Conservation (phyloP, 2,329 filamentous ascomycete genomes). For the Xylaria sp. region DNA sequence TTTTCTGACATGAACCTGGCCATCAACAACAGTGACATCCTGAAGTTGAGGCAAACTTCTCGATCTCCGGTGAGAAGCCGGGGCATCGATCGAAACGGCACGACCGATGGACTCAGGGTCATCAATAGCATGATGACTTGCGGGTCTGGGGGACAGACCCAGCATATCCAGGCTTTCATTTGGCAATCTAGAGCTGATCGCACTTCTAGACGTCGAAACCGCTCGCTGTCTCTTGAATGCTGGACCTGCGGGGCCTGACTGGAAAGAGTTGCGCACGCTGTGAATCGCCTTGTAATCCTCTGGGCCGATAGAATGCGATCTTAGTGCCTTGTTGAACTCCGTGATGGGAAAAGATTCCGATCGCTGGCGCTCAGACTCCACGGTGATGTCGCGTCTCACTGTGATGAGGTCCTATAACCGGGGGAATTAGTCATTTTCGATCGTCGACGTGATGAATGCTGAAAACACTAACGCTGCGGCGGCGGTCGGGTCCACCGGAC, state of each 20-base stretch:
- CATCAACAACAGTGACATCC: slow-evolving; percentile 32
- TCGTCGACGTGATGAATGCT: background rate
- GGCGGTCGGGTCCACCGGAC: slow-evolving; percentile 22
- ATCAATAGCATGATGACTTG: slow-evolving; percentile 44
- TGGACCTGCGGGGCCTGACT: slow-evolving; percentile 42
- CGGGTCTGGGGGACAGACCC: slow-evolving; percentile 56
- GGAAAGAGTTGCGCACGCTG: slow-evolving; percentile 49
- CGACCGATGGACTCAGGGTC: slow-evolving; percentile 55
- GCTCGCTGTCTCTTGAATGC: slow-evolving; percentile 37
- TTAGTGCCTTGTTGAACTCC: slow-evolving; percentile 55
- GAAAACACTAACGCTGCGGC: slow-evolving; percentile 48
- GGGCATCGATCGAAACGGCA: slow-evolving; percentile 53
- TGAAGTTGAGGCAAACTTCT: slow-evolving; percentile 54
- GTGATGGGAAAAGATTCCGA: slow-evolving; percentile 55
- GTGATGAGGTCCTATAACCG: slow-evolving; percentile 36
- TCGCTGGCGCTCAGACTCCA: slow-evolving; percentile 43
- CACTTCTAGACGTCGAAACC: slow-evolving; percentile 39
- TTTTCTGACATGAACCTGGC: slow-evolving; percentile 38
- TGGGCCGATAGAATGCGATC: slow-evolving; percentile 56
- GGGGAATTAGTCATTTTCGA: slow-evolving; percentile 7
- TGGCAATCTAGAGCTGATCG: slow-evolving; percentile 36
- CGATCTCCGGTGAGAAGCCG: slow-evolving; percentile 49
- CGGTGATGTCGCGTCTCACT: slow-evolving; percentile 30
- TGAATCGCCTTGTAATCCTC: slow-evolving; percentile 50
- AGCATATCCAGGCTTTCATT: slow-evolving; percentile 41